Base-by-base conservation (phyloP, 768 basidiomycete species). In the Arthromyces matolae region DNA sequence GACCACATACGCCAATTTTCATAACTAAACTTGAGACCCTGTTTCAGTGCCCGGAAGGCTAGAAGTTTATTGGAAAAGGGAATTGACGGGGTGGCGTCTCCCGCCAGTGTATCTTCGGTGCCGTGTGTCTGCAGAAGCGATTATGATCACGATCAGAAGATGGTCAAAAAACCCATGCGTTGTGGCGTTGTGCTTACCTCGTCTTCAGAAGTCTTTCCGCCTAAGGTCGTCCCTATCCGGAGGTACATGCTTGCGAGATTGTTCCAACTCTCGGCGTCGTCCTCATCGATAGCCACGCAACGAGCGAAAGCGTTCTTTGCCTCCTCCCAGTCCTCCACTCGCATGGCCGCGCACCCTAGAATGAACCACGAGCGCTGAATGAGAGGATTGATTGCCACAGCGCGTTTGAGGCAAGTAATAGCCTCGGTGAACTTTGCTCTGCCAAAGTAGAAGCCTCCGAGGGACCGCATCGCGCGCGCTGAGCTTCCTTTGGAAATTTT, bases 1-100 rank as follows among this genome's bases (percentile, higher is more conserved):
- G 78, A 77, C 96, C 96, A 99, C 89, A 99, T 94, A 16, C 92
- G 80, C 94, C 95, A 98, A 60, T 93, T 94, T 22, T 90, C 84
- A 63, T 92, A 89, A 40, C 80, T 79, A 64, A 78, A 81, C 56
- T 83, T 84, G 51, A 98, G 77, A 1, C 96, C 94, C 51, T 91
- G 89, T 55, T 88, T 86, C 22, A 99, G 84, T 2, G 96, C 95
- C 14, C 85, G 86, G 75, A 91, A 96, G 1, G 96, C 96, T 34
- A 93, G 78, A 37, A 84, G 71, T 64, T 92, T 94, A 71, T 94
- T 83, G 35, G 78, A 68, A 60, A 86, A 86, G 4, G 83, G 71
- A 38, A 81, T 70, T 10, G 71, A 58, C 46, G 70, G 64, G 14
- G 56, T 39, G 12, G 58, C 47, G 44, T 62, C 50, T 16, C 33